Conservation (phyloP, 208 protist genomes). For the Naegleria lovaniensis region DNA sequence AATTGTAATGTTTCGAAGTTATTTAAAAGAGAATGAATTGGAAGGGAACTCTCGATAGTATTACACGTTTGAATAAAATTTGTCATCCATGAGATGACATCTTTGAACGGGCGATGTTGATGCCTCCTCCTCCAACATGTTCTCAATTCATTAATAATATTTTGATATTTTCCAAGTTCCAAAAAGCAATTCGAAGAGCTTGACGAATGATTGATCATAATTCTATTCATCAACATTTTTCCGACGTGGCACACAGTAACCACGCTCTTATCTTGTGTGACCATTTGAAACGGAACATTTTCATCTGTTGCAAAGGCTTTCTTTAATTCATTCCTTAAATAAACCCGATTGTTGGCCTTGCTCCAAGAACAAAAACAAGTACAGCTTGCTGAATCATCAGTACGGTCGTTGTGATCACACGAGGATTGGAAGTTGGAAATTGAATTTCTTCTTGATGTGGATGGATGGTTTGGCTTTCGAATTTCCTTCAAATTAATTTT, state of each 20-base stretch:
- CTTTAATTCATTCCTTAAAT: not conserved
- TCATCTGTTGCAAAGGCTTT: not conserved
- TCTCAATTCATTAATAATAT: not conserved
- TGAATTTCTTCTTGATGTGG: too few species aligned
- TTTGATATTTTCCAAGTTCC: not conserved
- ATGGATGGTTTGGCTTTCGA: too few species aligned
- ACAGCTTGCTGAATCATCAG: not conserved
- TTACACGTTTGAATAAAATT: not conserved
- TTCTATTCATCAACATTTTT: not conserved
- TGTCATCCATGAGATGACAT: not conserved
- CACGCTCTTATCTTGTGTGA: too few species aligned
- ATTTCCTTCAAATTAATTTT: too few species aligned
- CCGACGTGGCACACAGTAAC: not conserved
- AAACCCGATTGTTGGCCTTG: not conserved
- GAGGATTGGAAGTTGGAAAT: too few species aligned
- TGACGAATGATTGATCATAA: too few species aligned
- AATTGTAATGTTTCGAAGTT: not conserved
- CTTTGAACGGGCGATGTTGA: not conserved
- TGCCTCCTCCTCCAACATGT: not conserved
- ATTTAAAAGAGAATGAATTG: not conserved
- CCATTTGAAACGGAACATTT: not conserved
- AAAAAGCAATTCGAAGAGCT: too few species aligned
- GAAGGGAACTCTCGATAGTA: not conserved
- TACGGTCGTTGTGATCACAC: too few species aligned
- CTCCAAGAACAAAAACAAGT: not conserved